Conservation (phyloP, 768 basidiomycete genomes). For the Lentinula sp. region DNA sequence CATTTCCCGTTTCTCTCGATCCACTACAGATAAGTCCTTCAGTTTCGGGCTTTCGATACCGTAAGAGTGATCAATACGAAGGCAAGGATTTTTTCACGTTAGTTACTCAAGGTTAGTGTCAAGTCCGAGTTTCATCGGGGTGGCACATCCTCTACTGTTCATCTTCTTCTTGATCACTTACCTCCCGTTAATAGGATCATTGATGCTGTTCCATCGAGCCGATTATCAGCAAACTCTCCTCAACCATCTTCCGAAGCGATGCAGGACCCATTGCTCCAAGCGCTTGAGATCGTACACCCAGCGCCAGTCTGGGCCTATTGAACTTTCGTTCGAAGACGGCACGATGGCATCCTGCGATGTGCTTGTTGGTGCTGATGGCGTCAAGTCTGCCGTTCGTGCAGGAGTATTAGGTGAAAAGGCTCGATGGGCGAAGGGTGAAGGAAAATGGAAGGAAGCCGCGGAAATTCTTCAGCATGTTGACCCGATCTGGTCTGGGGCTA, state of each 20-base stretch:
- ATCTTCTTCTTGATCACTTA: background rate
- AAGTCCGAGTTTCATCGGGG: constrained; percentile 7
- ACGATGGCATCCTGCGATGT: constrained; percentile 54
- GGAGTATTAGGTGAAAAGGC: constrained; percentile 32
- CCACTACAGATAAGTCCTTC: background rate
- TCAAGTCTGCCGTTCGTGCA: constrained; percentile 19
- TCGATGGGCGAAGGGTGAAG: constrained; percentile 25
- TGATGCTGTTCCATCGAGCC: constrained; percentile 56
- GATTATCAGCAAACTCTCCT: constrained; percentile 62
- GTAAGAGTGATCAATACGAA: constrained; percentile 54
- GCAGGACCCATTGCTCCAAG: constrained; percentile 46
- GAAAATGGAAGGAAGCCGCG: constrained; percentile 29
- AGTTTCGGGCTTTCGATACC: constrained; percentile 50
- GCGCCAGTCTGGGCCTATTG: constrained; percentile 31
- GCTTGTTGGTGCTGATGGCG: constrained; percentile 28
- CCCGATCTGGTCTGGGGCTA: constrained; percentile 53
- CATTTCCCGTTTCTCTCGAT: background rate
- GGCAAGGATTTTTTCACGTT: constrained; percentile 51
- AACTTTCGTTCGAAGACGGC: constrained; percentile 57
- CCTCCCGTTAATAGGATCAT: constrained; percentile 29
- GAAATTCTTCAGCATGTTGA: constrained; percentile 37
- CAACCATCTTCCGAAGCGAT: constrained; percentile 36
- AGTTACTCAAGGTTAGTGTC: constrained; percentile 45
- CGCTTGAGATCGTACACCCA: constrained; percentile 54
- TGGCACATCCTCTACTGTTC: background rate